Conservation (phyloP, 2,329 filamentous ascomycete species). For the Fusarium sp. region DNA sequence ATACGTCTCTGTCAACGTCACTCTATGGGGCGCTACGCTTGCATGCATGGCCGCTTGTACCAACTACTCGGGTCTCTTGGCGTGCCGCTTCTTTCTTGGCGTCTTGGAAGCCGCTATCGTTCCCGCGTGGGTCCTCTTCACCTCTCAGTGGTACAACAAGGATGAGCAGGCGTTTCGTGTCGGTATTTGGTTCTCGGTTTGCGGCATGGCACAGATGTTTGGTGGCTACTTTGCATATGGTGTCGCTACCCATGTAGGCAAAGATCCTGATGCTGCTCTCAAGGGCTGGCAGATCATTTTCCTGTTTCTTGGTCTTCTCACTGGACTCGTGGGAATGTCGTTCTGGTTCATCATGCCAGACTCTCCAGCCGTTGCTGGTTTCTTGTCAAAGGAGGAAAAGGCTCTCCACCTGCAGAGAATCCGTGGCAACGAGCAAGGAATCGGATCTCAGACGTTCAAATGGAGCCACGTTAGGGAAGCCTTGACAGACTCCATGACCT, state of each 20-base stretch:
- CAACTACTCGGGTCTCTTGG: constrained; percentile 25
- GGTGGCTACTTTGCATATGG: constrained; percentile 39
- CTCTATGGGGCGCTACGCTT: constrained; percentile 47
- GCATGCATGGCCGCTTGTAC: constrained; percentile 29
- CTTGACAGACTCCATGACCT: constrained; percentile 30
- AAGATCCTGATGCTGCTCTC: constrained; percentile 15
- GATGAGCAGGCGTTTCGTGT: constrained; percentile 35
- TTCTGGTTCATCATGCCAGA: constrained; percentile 34
- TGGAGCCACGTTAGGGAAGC: constrained; percentile 33
- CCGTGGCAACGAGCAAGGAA: constrained; percentile 29
- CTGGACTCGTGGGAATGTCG: constrained; percentile 1
- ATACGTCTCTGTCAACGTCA: constrained; percentile 51
- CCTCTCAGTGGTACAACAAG: constrained; percentile 38
- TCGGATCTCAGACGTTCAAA: constrained; percentile 32
- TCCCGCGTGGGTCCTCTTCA: constrained; percentile 31
- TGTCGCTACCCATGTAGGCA: constrained; percentile 31
- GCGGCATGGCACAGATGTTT: constrained; percentile 35
- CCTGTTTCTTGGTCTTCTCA: constrained; percentile 26
- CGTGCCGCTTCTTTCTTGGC: constrained; percentile 30
- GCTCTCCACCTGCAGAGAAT: constrained; percentile 22
- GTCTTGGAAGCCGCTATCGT: constrained; percentile 26
- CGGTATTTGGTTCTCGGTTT: constrained; percentile 37
- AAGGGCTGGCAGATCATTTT: constrained; percentile 30
- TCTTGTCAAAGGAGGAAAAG: constrained; percentile 18
- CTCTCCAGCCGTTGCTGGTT: constrained; percentile 17